Evolutionary conservation across 2,329 filamentous ascomycete genomes (phyloP).

Genomic region (Aspergillus hortae): DNA sequence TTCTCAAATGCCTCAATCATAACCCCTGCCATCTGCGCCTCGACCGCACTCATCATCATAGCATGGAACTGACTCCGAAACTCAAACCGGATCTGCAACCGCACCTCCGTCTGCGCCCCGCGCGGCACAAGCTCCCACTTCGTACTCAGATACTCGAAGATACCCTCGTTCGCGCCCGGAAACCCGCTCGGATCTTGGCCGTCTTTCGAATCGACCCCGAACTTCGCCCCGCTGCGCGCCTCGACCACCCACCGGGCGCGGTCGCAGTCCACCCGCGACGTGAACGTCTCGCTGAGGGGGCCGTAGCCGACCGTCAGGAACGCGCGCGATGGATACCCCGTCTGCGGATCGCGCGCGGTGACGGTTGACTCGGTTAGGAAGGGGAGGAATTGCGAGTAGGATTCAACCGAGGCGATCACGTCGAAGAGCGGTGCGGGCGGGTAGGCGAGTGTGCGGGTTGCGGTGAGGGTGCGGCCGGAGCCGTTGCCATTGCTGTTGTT

Average conservation of each 20-base stretch:
- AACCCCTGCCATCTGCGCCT: constrained; percentile 75
- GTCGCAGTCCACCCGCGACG: constrained; percentile 73
- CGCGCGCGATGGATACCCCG: constrained; percentile 63
- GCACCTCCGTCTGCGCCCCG: constrained; percentile 61
- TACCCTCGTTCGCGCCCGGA: constrained; percentile 44
- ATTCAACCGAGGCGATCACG: constrained; percentile 82
- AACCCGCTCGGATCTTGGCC: constrained; percentile 52
- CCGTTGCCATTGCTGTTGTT: constrained; percentile 24
- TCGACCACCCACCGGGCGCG: constrained; percentile 66
- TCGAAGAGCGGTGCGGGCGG: constrained; percentile 67
- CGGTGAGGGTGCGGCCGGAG: constrained; percentile 65
- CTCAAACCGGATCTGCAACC: constrained; percentile 72
- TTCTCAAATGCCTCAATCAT: constrained; percentile 95
- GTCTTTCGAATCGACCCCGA: constrained; percentile 57
- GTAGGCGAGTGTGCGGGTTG: constrained; percentile 74
- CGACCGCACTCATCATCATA: constrained; percentile 74
- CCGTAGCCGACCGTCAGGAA: constrained; percentile 83
- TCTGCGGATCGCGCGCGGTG: constrained; percentile 63
- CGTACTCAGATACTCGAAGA: constrained; percentile 45
- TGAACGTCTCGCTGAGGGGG: constrained; percentile 78
- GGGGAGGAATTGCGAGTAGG: constrained; percentile 83
- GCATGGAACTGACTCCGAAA: constrained; percentile 89
- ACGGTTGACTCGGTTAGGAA: constrained; percentile 79
- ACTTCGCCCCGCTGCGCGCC: constrained; percentile 52
- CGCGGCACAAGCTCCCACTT: constrained; percentile 42